Conservation (phyloP, 2,329 filamentous ascomycete genomes). For the Fusarium oligoseptatum region DNA sequence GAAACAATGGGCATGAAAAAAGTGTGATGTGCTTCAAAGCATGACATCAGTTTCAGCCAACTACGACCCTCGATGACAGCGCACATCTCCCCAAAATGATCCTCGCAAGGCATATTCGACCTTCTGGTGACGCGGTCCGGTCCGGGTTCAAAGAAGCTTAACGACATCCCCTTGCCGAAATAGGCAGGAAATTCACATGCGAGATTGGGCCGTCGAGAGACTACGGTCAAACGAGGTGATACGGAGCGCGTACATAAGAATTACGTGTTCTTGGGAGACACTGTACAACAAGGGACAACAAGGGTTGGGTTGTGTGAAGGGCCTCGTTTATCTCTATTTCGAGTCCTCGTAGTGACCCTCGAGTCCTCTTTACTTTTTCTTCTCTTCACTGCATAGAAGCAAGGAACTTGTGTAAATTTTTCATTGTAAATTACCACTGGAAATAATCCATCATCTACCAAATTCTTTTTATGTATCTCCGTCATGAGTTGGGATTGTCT, state of each 20-base stretch:
- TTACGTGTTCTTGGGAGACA: neutral
- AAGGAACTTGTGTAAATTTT: neutral
- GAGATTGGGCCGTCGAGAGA: slow-evolving; percentile 13
- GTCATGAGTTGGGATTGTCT: slow-evolving; percentile 31
- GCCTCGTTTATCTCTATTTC: neutral
- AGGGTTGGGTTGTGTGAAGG: neutral
- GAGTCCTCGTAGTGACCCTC: neutral
- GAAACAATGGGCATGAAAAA: neutral
- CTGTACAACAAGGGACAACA: neutral
- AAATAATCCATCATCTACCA: slow-evolving; percentile 3
- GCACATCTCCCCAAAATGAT: slow-evolving; percentile 26
- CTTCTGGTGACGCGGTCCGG: slow-evolving; percentile 20
- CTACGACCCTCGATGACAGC: slow-evolving; percentile 19
- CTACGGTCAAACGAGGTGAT: neutral
- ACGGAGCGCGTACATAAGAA: slow-evolving; percentile 7
- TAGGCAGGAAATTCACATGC: slow-evolving; percentile 27
- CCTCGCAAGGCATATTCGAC: slow-evolving; percentile 31
- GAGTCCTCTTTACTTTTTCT: neutral
- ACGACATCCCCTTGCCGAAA: slow-evolving; percentile 16
- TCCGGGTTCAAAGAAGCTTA: slow-evolving; percentile 35
- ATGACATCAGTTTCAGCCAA: slow-evolving; percentile 46
- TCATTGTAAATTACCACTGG: slow-evolving; percentile 16
- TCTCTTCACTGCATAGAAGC: neutral
- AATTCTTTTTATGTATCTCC: neutral
- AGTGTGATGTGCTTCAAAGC: slow-evolving; percentile 1